Conservation (phyloP, 140 eudicot genomes). For the Stevia rebaudiana region DNA sequence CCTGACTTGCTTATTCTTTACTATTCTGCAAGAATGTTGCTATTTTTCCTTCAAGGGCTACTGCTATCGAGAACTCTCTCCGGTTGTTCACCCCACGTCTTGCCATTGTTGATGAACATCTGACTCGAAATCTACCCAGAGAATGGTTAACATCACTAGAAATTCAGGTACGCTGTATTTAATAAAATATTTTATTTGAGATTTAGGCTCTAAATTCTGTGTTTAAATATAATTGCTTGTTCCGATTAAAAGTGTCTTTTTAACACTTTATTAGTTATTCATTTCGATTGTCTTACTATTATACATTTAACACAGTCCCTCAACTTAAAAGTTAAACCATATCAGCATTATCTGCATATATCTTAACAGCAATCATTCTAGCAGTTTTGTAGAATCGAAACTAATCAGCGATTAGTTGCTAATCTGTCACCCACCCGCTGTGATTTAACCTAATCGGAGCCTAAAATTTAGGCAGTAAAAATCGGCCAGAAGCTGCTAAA, state of each 20-base stretch:
- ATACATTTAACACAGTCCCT: not conserved
- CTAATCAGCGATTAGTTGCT: too few relatives aligned
- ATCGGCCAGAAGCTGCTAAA: too few relatives aligned
- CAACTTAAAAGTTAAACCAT: not conserved
- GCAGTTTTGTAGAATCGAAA: too few relatives aligned
- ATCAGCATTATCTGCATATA: not conserved
- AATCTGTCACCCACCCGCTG: too few relatives aligned
- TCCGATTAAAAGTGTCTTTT: not conserved
- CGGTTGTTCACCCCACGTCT: slow-evolving; percentile 82
- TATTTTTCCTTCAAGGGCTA: slow-evolving; percentile 93
- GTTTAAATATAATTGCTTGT: not conserved
- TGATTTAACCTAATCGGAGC: too few relatives aligned
- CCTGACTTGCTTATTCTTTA: slow-evolving; percentile 19
- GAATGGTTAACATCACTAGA: slow-evolving; percentile 84
- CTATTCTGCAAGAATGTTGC: slow-evolving; percentile 61
- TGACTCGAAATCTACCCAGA: slow-evolving; percentile 66
- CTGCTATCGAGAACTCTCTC: slow-evolving; percentile 82
- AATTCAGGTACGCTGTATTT: slow-evolving; percentile 56
- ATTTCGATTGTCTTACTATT: not conserved
- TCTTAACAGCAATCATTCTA: not conserved
- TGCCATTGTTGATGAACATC: slow-evolving; percentile 93
- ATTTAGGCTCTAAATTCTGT: not conserved
- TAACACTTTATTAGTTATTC: not conserved
- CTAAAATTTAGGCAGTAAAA: too few relatives aligned
- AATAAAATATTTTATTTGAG: slow-evolving; percentile 2